Conservation (phyloP, 2,329 filamentous ascomycete species). For the Aureobasidium sp. region DNA sequence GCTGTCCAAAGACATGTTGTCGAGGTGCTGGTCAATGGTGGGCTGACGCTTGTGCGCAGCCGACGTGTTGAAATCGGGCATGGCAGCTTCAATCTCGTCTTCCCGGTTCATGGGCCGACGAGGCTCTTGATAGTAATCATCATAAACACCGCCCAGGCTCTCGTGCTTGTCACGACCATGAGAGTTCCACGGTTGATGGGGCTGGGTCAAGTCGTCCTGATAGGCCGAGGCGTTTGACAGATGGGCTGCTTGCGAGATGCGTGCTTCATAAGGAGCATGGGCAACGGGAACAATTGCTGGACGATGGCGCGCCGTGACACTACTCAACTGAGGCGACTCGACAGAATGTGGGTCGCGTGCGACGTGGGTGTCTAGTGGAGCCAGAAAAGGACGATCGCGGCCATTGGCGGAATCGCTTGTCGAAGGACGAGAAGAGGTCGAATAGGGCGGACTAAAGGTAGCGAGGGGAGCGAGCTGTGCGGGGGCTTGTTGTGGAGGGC, state of each 20-base stretch:
- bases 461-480: neutral
- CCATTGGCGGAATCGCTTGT: slow-evolving; percentile 4
- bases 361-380: slow-evolving; percentile 2
- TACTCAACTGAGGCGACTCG: slow-evolving; percentile 3
- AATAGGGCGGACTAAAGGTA: neutral
- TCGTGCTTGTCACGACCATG: slow-evolving; percentile 27
- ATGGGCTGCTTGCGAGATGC: slow-evolving; percentile 10
- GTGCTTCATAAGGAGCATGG: slow-evolving; percentile 9
- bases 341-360: neutral
- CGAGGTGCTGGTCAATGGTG: slow-evolving; percentile 27
- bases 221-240: slow-evolving; percentile 10
- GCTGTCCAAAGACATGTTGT: slow-evolving; percentile 24
- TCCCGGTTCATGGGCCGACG: slow-evolving; percentile 30
- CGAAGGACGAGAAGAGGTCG: neutral
- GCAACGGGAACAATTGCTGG: neutral
- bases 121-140: slow-evolving; percentile 38
- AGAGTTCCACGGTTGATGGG: slow-evolving; percentile 5
- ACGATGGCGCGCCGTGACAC: slow-evolving; percentile 3
- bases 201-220: slow-evolving; percentile 4
- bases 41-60: slow-evolving; percentile 25
- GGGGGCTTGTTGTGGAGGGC: neutral
- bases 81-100: slow-evolving; percentile 47
- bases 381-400: neutral
- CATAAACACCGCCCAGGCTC: slow-evolving; percentile 47
- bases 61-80: slow-evolving; percentile 54